Base-by-base conservation (phyloP, 192 early-diverging fungal genomes). In the Umbelopsis isabellina region DNA sequence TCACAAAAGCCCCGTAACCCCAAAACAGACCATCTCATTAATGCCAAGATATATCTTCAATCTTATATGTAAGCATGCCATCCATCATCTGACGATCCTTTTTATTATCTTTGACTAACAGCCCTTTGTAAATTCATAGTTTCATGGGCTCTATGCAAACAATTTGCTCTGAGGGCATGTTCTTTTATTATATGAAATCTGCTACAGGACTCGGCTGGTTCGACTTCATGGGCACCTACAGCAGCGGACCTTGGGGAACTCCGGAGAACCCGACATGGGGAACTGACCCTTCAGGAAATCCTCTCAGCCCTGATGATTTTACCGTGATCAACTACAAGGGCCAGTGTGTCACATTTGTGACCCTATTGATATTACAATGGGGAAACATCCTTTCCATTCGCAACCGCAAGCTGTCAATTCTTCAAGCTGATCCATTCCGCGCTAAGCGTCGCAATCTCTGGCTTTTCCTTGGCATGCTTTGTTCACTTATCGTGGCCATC, bases 91-190 rank as follows among this genome's bases (percentile, higher is more conserved):
- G 33, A 35, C 16, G 4, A 12, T 18, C 27, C 2, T 15, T 4
- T 35, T 25, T 15, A 33, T 49, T 20, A 21, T 10, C 15, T 25
- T 15, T 15, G 27, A 6, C 30, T 61, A 61, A 61, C 16, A 15
- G 16, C 0, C 25, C 11, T 12, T 35, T 35, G 25, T 3, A 30
- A 2, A 12, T 61, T 61, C 37, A 25, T 16, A 61, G 55, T 2
- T 92, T 93, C 70, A 84, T 94, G 66, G 93, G 94, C 2, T 66
- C 85, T 10, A 80, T 90, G 51, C 80, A 90, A 85, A 80, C 83
- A 10, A 50, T 90, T 45, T 85, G 82, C 49, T 89, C 89, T 41
- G 82, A 88, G 53, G 75, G 77, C 41, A 91, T 92, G 83, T 92
- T 87, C 76, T 93, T 93, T 69, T 67, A 85, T 37, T 94, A 89